Evolutionary conservation across 1,284 basidiomycete genomes (phyloP), one percentile per base, ranked within the genome.

Genomic region (Microstroma glucosiphilum): DNA sequence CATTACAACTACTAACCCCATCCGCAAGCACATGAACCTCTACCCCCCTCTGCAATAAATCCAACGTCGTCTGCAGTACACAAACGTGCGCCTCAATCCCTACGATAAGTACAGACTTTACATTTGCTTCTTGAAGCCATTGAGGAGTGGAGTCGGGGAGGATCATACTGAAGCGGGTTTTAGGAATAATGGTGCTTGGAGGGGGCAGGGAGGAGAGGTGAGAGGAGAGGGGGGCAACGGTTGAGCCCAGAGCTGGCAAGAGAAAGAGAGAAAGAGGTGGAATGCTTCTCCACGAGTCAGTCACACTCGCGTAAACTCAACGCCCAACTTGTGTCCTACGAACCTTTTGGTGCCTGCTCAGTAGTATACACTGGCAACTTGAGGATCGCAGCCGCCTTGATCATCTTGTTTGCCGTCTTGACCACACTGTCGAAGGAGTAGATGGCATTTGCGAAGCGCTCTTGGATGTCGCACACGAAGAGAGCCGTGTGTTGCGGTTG

Each of bases 21-120:
- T 96, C 92, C 17, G 89, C 88, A 46, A 92, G 82, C 51, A 94
- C 84, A 73, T 86, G 83, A 7, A 88, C 87, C 64, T 84, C 84
- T 72, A 83, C 86, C 12, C 82, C 84, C 56, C 69, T 79, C 19
- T 68, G 69, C 4, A 88, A 79, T 23, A 91, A 82, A 61, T 88
- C 86, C 8, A 91, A 82, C 0, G 87, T 83, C 0, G 89, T 89
- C 80, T 93, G 91, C 3, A 90, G 83, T 9, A 96, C 86, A 75
- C 92, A 96, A 63, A 96, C 87, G 72, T 96, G 92, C 1, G 88
- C 85, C 88, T 90, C 74, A 63, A 93, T 92, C 37, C 92, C 92
- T 70, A 91, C 86, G 4, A 96, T 80, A 26, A 93, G 86, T 56
- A 91, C 82, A 19, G 84, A 84, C 59, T 84, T 82, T 63, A 87